phyloP scores from a whole-genome alignment of 352 stramenopile genomes.

The Phytopythium delawarense region DNA sequence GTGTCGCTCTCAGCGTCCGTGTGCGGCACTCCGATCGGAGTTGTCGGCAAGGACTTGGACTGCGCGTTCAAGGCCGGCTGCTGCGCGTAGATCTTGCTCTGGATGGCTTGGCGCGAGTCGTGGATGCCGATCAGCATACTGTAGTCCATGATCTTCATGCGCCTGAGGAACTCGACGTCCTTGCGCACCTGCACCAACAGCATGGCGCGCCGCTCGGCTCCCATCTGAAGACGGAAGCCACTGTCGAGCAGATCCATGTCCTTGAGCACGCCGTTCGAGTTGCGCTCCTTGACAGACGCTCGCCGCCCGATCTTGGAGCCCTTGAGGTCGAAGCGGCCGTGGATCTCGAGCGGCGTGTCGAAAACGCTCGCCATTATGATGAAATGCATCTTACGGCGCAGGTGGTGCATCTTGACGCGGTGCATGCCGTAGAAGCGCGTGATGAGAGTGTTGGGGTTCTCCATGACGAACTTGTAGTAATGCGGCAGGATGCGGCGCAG shows the following conservation, averaged over 20 bases:
- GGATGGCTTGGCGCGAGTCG: conserved; percentile 59
- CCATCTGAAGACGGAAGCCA: conserved; percentile 84
- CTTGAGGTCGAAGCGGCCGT: conserved; percentile 88
- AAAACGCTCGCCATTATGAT: conserved; percentile 98
- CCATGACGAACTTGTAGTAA: conserved; percentile 97
- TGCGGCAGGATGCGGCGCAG: conserved; percentile 95
- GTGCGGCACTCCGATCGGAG: conserved; percentile 20
- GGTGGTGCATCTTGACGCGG: conserved; percentile 96
- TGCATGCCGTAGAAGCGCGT: conserved; percentile 98
- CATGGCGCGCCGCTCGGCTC: conserved; percentile 54
- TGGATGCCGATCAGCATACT: conserved; percentile 91
- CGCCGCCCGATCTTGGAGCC: conserved; percentile 87
- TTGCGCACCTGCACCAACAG: conserved; percentile 87
- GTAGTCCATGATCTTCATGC: conserved; percentile 96
- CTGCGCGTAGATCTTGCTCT: conserved; percentile 42
- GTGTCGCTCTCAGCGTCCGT: conserved; percentile 9
- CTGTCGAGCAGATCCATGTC: conserved; percentile 90
- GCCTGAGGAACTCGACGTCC: conserved; percentile 89
- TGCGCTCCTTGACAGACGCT: conserved; percentile 53
- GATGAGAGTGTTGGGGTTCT: conserved; percentile 97
- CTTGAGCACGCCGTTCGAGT: conserved; percentile 76
- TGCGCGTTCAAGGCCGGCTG: conserved; percentile 11
- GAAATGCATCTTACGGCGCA: conserved; percentile 92
- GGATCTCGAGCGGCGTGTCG: conserved; percentile 91
- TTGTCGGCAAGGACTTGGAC: conserved; percentile 39